Percentiles rank a stretch among this genome's conserved stretches.
Conservation (phyloP, 2,329 filamentous ascomycete genomes). For the Graphiopsis chlorocephala region DNA sequence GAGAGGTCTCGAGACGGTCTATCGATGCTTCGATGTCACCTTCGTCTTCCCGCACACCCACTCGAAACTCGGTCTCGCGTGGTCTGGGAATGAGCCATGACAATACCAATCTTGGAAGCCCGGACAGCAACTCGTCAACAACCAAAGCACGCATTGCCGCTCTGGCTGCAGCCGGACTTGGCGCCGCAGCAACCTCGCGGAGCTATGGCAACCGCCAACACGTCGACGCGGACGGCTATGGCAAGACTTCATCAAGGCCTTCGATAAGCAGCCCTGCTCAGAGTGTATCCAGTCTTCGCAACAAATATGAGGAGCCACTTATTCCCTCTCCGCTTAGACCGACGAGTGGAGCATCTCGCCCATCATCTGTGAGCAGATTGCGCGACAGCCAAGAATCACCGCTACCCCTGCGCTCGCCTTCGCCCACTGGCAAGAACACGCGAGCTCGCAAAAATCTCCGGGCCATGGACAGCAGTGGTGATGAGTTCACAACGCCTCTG, state of each 20-base stretch:
- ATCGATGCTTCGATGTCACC: slow-evolving; percentile 55
- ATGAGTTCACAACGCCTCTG: slow-evolving; percentile 34
- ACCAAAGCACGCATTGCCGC: slow-evolving; percentile 38
- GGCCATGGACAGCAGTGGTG: slow-evolving; percentile 52
- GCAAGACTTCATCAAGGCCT: slow-evolving; percentile 40
- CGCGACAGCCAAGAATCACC: slow-evolving; percentile 51
- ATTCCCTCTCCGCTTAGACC: slow-evolving; percentile 33
- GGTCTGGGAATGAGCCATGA: slow-evolving; percentile 66
- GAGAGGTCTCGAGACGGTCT: slow-evolving; percentile 62
- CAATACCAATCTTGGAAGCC: slow-evolving; percentile 50
- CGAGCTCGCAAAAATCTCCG: slow-evolving; percentile 48
- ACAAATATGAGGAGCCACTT: slow-evolving; percentile 56
- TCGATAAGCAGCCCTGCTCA: slow-evolving; percentile 79
- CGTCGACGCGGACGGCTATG: slow-evolving; percentile 34
- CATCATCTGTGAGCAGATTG: slow-evolving; percentile 59
- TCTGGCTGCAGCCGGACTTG: slow-evolving; percentile 41
- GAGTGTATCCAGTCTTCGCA: slow-evolving; percentile 70
- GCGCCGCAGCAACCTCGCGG: slow-evolving; percentile 37
- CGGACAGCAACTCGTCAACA: slow-evolving; percentile 33
- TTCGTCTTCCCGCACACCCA: slow-evolving; percentile 53
- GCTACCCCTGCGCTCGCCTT: slow-evolving; percentile 60
- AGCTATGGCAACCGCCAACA: slow-evolving; percentile 64
- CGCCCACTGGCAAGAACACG: slow-evolving; percentile 57
- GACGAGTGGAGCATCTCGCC: slow-evolving; percentile 42
- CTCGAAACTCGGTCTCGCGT: slow-evolving; percentile 57